A percentile compares a stretch with the other conserved stretches of the same genome.
Evolutionary conservation across 2,329 filamentous ascomycete species (phyloP).

Genomic region (Conoideocrella luteorostrata): DNA sequence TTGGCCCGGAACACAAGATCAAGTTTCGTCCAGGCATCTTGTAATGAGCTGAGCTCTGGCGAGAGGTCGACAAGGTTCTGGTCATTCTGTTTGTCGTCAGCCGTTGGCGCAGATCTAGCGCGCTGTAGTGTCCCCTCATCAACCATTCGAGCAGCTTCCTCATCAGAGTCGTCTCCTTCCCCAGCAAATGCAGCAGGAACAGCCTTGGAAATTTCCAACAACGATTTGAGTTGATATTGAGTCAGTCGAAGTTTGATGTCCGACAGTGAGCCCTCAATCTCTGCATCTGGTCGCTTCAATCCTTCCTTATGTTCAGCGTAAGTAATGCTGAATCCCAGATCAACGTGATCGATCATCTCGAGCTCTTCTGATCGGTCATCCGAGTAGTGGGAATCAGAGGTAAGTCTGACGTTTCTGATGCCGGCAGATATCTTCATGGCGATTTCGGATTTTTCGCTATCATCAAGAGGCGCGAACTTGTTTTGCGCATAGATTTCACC

Average conservation of each 20-base stretch:
- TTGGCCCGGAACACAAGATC: constrained; percentile 87
- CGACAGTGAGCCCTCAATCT: constrained; percentile 87
- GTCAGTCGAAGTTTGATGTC: constrained; percentile 87
- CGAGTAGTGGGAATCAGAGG: constrained; percentile 79
- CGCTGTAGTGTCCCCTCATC: constrained; percentile 48
- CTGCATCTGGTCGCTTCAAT: constrained; percentile 76
- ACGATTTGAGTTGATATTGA: constrained; percentile 83
- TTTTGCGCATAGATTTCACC: constrained; percentile 98
- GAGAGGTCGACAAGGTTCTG: constrained; percentile 47
- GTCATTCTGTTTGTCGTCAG: constrained; percentile 26
- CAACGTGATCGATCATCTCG: constrained; percentile 95
- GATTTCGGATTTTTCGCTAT: constrained; percentile 63
- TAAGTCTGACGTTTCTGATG: constrained; percentile 85
- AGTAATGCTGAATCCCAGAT: constrained; percentile 85
- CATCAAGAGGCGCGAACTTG: constrained; percentile 78
- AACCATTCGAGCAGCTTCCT: constrained; percentile 69
- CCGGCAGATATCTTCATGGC: constrained; percentile 88
- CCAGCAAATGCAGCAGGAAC: constrained; percentile 78
- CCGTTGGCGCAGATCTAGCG: constrained; percentile 32
- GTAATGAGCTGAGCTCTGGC: constrained; percentile 63
- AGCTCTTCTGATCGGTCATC: constrained; percentile 71
- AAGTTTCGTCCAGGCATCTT: constrained; percentile 82
- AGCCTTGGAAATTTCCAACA: constrained; percentile 79
- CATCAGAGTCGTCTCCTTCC: constrained; percentile 61
- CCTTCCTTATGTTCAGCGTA: constrained; percentile 80